A percentile compares a stretch with the other conserved stretches of the same genome.
Conservation (phyloP, 176 grass and related monocot species). For the Avena eriantha region DNA sequence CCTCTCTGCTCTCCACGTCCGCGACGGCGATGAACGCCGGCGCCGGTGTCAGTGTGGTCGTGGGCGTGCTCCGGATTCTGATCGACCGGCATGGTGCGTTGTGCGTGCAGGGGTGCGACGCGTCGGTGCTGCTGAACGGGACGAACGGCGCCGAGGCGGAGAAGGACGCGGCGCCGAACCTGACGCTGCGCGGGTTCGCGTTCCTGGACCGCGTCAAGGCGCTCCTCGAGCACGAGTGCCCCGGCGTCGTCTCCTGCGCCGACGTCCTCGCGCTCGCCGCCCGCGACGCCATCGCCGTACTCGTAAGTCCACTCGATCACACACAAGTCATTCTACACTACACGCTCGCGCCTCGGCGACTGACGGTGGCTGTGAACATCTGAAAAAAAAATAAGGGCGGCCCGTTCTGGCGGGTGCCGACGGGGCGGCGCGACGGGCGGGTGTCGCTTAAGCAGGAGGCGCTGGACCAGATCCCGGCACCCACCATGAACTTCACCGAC, state of each 20-base stretch:
- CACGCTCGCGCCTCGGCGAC: no score
- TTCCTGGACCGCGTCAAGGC: slow-evolving; percentile 82
- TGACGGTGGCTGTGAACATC: no score
- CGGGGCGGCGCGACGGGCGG: slow-evolving; percentile 79
- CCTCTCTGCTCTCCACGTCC: no score
- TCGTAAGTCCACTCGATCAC: slow-evolving; percentile 51
- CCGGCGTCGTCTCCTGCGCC: slow-evolving; percentile 93
- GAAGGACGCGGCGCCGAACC: slow-evolving; percentile 68
- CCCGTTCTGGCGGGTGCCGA: slow-evolving; percentile 82
- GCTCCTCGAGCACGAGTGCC: slow-evolving; percentile 78
- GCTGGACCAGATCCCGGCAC: no score
- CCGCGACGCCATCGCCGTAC: slow-evolving; percentile 10
- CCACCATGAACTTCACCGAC: no score
- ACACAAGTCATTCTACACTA: no score
- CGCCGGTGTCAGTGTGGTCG: not conserved
- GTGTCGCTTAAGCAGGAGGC: slow-evolving; percentile 36
- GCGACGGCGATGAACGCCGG: not conserved
- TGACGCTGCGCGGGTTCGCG: slow-evolving; percentile 75
- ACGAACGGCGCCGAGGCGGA: slow-evolving; percentile 58
- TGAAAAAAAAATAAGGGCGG: no score
- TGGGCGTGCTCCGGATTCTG: not conserved
- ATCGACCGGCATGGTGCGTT: not conserved
- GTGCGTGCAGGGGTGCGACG: slow-evolving; percentile 78
- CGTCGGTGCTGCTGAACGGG: slow-evolving; percentile 79
- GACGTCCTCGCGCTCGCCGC: slow-evolving; percentile 71